Evolutionary conservation across 257 asterid genomes (phyloP).

Genomic region (Marsdenia floribunda): DNA sequence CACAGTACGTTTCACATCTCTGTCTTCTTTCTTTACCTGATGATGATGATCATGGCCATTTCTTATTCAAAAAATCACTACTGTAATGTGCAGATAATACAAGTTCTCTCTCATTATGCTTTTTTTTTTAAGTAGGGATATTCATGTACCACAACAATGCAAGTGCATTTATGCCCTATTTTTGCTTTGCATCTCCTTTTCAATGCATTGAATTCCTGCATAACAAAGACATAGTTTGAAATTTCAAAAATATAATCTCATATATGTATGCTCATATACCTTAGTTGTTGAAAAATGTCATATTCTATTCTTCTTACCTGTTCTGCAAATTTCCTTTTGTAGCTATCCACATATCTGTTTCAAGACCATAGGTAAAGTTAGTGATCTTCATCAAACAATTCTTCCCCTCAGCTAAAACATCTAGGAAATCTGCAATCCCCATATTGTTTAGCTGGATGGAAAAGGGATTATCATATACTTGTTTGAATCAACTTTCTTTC

Average conservation of each 20-base stretch:
- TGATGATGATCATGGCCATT: slow-evolving; percentile 8
- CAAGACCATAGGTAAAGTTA: neutral
- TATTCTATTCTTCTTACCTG: slow-evolving; percentile 40
- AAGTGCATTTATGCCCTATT: slow-evolving; percentile 50
- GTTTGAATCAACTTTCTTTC: no score
- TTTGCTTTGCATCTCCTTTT: slow-evolving; percentile 50
- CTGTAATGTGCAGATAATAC: no score
- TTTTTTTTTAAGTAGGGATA: neutral
- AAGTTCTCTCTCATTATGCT: neutral
- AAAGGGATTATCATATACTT: no score
- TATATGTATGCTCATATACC: neutral
- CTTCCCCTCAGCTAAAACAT: no score
- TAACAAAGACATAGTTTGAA: neutral
- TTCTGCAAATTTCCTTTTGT: slow-evolving; percentile 53
- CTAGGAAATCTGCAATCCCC: no score
- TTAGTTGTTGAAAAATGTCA: neutral
- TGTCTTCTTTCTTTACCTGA: slow-evolving; percentile 47
- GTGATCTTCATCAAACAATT: no score
- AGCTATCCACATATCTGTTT: slow-evolving; percentile 51
- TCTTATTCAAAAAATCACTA: neutral
- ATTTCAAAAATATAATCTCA: neutral
- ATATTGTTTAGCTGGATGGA: no score
- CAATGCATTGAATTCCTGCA: slow-evolving; percentile 56
- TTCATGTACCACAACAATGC: slow-evolving; percentile 50
- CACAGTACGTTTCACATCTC: slow-evolving; percentile 24